A percentile compares a stretch with the other conserved stretches of the same genome.
Conservation (phyloP, 176 grass and related monocot genomes). For the Oryza australiensis region DNA sequence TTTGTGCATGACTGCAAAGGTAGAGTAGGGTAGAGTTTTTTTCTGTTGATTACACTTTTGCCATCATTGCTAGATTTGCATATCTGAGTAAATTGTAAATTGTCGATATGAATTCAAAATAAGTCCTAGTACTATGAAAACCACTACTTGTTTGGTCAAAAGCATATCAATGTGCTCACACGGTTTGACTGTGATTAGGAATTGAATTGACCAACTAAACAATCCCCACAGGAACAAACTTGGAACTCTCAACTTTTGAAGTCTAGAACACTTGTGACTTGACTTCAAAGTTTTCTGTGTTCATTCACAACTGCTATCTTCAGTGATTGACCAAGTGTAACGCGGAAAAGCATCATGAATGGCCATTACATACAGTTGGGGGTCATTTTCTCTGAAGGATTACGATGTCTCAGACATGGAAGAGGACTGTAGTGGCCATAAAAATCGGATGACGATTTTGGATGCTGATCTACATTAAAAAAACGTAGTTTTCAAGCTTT, state of each 20-base stretch:
- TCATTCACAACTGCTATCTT: neutral
- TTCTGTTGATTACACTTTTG: neutral
- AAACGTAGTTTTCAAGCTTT: slow-evolving; percentile 7
- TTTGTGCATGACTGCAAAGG: neutral
- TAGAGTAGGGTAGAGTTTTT: neutral
- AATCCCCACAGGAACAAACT: neutral
- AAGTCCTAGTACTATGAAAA: neutral
- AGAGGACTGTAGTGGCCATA: neutral
- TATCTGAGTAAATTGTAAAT: neutral
- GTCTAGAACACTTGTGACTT: neutral
- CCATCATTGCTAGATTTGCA: neutral
- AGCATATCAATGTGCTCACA: neutral
- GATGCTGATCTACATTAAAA: neutral
- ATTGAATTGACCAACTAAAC: neutral
- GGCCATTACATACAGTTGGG: neutral
- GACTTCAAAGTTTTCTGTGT: slow-evolving; percentile 6
- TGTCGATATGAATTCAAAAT: neutral
- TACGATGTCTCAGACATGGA: neutral
- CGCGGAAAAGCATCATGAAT: neutral
- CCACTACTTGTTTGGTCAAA: neutral
- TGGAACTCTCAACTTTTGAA: neutral
- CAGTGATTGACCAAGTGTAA: neutral
- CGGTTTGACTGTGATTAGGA: neutral
- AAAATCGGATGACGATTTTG: neutral
- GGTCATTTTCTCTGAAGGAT: neutral